Evolutionary conservation across 2,329 filamentous ascomycete genomes (phyloP), one percentile per base, ranked within the genome.

Genomic region (Zymoseptoria pseudotritici): DNA sequence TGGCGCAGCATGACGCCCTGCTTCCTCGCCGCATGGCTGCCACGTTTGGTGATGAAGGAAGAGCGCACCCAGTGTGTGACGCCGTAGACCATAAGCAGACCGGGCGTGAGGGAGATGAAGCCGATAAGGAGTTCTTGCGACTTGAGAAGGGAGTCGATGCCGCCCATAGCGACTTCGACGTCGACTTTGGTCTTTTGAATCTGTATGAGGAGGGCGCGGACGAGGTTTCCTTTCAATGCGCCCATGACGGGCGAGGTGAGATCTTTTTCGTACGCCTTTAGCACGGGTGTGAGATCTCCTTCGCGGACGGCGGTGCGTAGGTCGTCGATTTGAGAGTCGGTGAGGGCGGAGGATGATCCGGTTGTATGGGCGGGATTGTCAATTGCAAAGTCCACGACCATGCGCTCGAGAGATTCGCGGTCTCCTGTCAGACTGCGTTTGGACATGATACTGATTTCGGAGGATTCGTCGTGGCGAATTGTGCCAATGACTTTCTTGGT

Each of bases 141-240:
- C 78, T 94, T 96, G 60, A 99, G 82, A 31, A 99, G 82, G 36
- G 91, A 86, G 78, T 99, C 93, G 65, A 99, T 99, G 19, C 94
- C 94, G 61, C 89, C 91, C 78, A 99, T 92, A 13, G 94, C 94
- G 62, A 97, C 87, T 74, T 99, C 94, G 11, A 99, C 86, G 71
- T 99, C 94, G 8, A 99, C 94, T 78, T 99, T 99, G 21, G 94
- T 97, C 81, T 99, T 99, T 71, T 99, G 94, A 46, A 99, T 87
- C 72, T 99, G 94, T 58, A 99, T 97, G 52, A 99, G 80, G 26
- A 99, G 83, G 4, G 93, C 91, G 56, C 93, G 87, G 42, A 97
- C 83, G 26, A 99, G 81, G 69, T 97, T 93, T 10, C 94, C 94
- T 29, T 86, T 84, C 19, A 99, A 76, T 0, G 92, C 90, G 7